Conservation (phyloP, 2,329 filamentous ascomycete species). For the Pseudonectria foliicola region DNA sequence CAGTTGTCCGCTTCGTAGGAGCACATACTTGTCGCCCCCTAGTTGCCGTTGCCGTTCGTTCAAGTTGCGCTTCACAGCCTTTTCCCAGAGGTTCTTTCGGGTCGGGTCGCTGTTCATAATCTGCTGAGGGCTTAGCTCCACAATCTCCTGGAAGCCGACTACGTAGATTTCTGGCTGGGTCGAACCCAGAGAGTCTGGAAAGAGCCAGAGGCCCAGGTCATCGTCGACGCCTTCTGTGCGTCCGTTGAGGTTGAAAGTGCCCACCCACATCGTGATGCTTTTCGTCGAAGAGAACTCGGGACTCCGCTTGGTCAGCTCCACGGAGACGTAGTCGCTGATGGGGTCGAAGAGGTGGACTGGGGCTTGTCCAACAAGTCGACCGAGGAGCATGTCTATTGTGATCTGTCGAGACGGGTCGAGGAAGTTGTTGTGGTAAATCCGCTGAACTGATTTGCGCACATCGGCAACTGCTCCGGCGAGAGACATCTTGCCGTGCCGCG, state of each 20-base stretch:
- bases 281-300: slow-evolving; percentile 70
- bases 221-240: slow-evolving; percentile 68
- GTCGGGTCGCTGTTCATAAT: slow-evolving; percentile 98
- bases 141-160: slow-evolving; percentile 95
- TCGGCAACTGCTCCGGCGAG: slow-evolving; percentile 90
- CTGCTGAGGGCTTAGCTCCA: slow-evolving; percentile 94
- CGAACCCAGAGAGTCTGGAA: slow-evolving; percentile 50
- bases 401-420: slow-evolving; percentile 87
- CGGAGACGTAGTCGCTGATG: slow-evolving; percentile 81
- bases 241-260: slow-evolving; percentile 94
- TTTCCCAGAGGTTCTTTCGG: slow-evolving; percentile 79
- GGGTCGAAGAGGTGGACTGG: slow-evolving; percentile 88
- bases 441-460: slow-evolving; percentile 85
- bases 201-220: slow-evolving; percentile 82
- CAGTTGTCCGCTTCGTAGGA: slow-evolving; percentile 85
- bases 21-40: slow-evolving; percentile 73
- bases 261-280: slow-evolving; percentile 72
- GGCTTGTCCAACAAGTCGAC: slow-evolving; percentile 72
- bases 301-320: slow-evolving; percentile 62
- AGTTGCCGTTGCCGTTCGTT: slow-evolving; percentile 61
- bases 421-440: slow-evolving; percentile 97
- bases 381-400: slow-evolving; percentile 89
- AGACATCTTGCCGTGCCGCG: slow-evolving; percentile 91
- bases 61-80: slow-evolving; percentile 67
- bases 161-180: slow-evolving; percentile 78